Conservation (phyloP, 805 yeast species). For the Pichia membranifaciens region DNA sequence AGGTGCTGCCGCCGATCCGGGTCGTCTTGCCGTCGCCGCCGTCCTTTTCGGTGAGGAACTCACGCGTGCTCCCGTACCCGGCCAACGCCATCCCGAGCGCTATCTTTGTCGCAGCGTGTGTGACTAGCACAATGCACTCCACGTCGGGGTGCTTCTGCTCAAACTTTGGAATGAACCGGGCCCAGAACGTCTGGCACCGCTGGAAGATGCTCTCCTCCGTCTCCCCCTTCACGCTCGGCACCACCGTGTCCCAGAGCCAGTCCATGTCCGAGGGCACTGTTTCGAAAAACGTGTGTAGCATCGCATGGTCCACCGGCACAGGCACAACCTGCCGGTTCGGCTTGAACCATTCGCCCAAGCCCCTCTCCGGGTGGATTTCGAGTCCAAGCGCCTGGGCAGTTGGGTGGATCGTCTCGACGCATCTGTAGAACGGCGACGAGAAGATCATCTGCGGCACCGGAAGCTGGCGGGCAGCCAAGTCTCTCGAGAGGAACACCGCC, state of each 20-base stretch:
- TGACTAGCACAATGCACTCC: constrained; percentile 61
- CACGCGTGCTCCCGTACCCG: constrained; percentile 46
- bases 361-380: constrained; percentile 65
- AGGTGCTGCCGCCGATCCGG: constrained; percentile 66
- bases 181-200: constrained; percentile 54
- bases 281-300: constrained; percentile 50
- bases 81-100: constrained; percentile 76
- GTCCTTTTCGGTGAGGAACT: constrained; percentile 41
- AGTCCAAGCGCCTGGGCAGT: constrained; percentile 53
- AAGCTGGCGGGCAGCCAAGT: constrained; percentile 10
- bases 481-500: constrained; percentile 49
- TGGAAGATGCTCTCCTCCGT: constrained; percentile 59
- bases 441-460: constrained; percentile 69
- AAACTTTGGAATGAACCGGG: constrained; percentile 49
- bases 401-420: constrained; percentile 77
- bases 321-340: constrained; percentile 67
- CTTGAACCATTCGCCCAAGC: constrained; percentile 90
- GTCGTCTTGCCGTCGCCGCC: constrained; percentile 34
- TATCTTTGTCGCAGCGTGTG: constrained; percentile 92
- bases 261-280: constrained; percentile 31
- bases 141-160: constrained; percentile 54
- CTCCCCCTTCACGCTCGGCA: constrained; percentile 70
- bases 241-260: constrained; percentile 46
- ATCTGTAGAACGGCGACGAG: constrained; percentile 83
- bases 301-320: constrained; percentile 50